phyloP scores from a whole-genome alignment of 495 filamentous ascomycete genomes.

The Aspergillus ostianus region DNA sequence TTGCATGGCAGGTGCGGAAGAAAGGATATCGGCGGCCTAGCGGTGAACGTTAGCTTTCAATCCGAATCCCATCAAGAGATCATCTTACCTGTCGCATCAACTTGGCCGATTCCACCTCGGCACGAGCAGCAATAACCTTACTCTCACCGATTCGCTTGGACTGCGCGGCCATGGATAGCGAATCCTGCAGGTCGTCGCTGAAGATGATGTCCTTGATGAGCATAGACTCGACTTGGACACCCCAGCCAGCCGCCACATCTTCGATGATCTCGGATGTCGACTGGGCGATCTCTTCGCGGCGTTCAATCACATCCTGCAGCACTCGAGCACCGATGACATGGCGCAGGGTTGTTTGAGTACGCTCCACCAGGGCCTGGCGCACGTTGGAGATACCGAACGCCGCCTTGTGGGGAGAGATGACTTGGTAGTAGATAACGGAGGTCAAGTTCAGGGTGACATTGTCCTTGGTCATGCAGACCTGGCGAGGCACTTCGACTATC shows the following conservation, averaged over 20 bases:
- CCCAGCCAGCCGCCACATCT: slow-evolving; percentile 91
- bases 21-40: slow-evolving; percentile 86
- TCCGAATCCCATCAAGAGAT: background rate
- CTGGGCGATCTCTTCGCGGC: slow-evolving; percentile 92
- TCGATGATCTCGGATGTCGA: slow-evolving; percentile 97
- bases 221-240: slow-evolving; percentile 96
- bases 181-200: slow-evolving; percentile 91
- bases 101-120: slow-evolving; percentile 95
- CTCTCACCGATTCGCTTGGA: slow-evolving; percentile 96
- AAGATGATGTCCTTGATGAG: slow-evolving; percentile 99
- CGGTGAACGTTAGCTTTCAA: background rate
- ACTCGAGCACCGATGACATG: slow-evolving; percentile 97
- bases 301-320: slow-evolving; percentile 97
- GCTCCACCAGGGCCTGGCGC: slow-evolving; percentile 90
- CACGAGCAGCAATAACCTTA: slow-evolving; percentile 95
- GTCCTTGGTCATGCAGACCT: slow-evolving; percentile 99
- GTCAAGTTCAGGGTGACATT: slow-evolving; percentile 93
- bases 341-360: slow-evolving; percentile 95
- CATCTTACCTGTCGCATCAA: slow-evolving; percentile 76
- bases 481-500: slow-evolving; percentile 93
- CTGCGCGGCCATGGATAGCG: slow-evolving; percentile 99
- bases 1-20: slow-evolving; percentile 94
- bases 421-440: slow-evolving; percentile 99
- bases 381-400: slow-evolving; percentile 97
- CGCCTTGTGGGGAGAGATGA: slow-evolving; percentile 91